Conservation (phyloP, 805 yeast genomes). For the Candida rishiriensis region DNA sequence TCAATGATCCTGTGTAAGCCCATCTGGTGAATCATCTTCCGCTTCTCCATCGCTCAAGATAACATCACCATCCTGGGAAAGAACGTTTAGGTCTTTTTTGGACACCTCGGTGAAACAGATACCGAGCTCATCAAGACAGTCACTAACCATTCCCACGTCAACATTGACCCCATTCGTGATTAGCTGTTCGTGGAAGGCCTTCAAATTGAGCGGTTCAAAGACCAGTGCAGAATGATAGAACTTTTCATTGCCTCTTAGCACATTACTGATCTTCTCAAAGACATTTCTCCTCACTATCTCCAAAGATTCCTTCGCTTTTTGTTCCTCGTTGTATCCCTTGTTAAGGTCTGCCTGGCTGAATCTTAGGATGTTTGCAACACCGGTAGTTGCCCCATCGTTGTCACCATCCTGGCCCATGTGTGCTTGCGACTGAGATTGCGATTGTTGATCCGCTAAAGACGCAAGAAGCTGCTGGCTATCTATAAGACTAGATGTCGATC, state of each 20-base stretch:
- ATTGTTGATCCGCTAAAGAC: conserved; percentile 2
- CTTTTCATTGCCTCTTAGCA: conserved; percentile 13
- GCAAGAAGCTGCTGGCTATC: conserved; percentile 4
- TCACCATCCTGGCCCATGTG: neutral
- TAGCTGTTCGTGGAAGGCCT: conserved; percentile 12
- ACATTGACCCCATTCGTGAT: conserved; percentile 12
- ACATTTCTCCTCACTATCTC: conserved; percentile 7
- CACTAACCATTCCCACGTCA: conserved; percentile 17
- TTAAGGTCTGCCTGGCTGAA: conserved; percentile 14
- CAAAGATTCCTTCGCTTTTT: conserved; percentile 7
- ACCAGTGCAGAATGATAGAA: conserved; percentile 16
- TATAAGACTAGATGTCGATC: conserved; percentile 19
- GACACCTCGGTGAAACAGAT: conserved; percentile 20
- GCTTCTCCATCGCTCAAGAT: neutral
- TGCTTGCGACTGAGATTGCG: conserved; percentile 7
- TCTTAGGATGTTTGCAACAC: conserved; percentile 5
- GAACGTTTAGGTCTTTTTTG: neutral
- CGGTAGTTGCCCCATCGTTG: neutral
- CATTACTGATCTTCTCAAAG: conserved; percentile 14
- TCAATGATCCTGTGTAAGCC: no score
- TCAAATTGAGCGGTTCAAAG: conserved; percentile 23
- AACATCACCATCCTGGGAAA: no score
- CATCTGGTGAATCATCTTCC: neutral
- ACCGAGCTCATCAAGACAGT: conserved; percentile 27
- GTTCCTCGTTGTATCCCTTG: conserved; percentile 8